Conservation (phyloP, 2,329 filamentous ascomycete genomes). For the Colletotrichum musicola region DNA sequence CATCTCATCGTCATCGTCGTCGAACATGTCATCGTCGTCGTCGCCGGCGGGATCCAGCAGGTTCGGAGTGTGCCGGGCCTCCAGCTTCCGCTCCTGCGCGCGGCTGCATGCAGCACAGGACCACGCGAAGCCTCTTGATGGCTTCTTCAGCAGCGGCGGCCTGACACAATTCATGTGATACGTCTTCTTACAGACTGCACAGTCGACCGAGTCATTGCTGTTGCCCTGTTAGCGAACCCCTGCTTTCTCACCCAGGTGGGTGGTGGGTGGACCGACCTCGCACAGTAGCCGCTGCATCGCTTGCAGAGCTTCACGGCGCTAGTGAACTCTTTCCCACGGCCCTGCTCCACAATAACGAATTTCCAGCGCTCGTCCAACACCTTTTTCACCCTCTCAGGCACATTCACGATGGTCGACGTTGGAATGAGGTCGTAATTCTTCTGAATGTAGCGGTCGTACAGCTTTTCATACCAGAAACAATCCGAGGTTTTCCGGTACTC, state of each 20-base stretch:
- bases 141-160: slow-evolving; percentile 93
- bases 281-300: slow-evolving; percentile 90
- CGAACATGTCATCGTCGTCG: slow-evolving; percentile 72
- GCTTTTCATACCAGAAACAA: slow-evolving; percentile 96
- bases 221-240: slow-evolving; percentile 26
- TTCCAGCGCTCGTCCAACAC: slow-evolving; percentile 97
- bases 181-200: slow-evolving; percentile 92
- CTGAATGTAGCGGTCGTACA: slow-evolving; percentile 98
- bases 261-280: slow-evolving; percentile 71
- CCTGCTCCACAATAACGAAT: slow-evolving; percentile 93
- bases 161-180: slow-evolving; percentile 99
- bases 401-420: slow-evolving; percentile 92
- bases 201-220: slow-evolving; percentile 95
- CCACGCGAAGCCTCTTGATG: slow-evolving; percentile 97
- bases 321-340: slow-evolving; percentile 93
- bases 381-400: slow-evolving; percentile 94
- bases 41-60: slow-evolving; percentile 77
- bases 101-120: slow-evolving; percentile 96
- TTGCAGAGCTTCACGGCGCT: slow-evolving; percentile 97
- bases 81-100: slow-evolving; percentile 92
- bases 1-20: slow-evolving; percentile 79
- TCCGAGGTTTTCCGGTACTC: slow-evolving; percentile 87
- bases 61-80: slow-evolving; percentile 88
- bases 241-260: slow-evolving; percentile 20
- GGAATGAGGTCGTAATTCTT: slow-evolving; percentile 98